These are phyloP conservation scores for Clavaria fumosa DNA, from an alignment of 768 basidiomycete genomes.

Conservation along the genomic window DNA sequence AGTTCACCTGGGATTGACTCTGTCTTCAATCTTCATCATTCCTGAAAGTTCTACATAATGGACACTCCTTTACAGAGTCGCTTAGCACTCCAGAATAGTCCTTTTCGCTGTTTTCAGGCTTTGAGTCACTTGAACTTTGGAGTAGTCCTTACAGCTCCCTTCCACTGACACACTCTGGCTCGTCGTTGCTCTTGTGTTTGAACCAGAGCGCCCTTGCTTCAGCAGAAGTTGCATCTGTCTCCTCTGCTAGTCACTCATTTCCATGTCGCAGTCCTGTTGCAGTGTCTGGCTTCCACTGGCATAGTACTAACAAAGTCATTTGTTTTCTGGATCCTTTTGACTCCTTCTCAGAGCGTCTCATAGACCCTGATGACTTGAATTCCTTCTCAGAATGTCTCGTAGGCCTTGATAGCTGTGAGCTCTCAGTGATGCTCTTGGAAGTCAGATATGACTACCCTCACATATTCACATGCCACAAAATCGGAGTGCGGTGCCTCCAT, in stretches of 20 bases:
- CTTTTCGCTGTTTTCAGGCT: no score
- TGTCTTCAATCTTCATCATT: slow-evolving; percentile 24
- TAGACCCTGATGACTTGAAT: slow-evolving; percentile 84
- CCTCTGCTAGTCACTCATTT: background rate
- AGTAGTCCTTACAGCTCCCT: slow-evolving; percentile 8
- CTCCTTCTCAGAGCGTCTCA: slow-evolving; percentile 79
- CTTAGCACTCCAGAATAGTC: no score
- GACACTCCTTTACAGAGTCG: no score
- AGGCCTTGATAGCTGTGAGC: no score
- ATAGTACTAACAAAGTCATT: slow-evolving; percentile 39
- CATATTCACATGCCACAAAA: slow-evolving; percentile 52
- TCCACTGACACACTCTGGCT: background rate
- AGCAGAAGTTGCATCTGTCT: no score
- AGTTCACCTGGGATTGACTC: slow-evolving; percentile 42
- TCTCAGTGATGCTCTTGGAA: slow-evolving; percentile 62
- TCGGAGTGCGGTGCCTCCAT: slow-evolving; percentile 54
- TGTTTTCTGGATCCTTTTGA: slow-evolving; percentile 82
- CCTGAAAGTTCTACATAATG: no score
- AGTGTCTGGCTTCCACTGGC: slow-evolving; percentile 46
- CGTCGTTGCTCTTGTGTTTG: background rate
- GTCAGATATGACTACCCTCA: slow-evolving; percentile 74
- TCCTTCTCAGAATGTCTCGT: no score
- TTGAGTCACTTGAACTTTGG: no score
- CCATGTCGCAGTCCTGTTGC: slow-evolving; percentile 12
- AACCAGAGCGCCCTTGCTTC: no score